Evolutionary conservation across 768 basidiomycete genomes (phyloP).

Genomic region (Psilocybe tampanensis): DNA sequence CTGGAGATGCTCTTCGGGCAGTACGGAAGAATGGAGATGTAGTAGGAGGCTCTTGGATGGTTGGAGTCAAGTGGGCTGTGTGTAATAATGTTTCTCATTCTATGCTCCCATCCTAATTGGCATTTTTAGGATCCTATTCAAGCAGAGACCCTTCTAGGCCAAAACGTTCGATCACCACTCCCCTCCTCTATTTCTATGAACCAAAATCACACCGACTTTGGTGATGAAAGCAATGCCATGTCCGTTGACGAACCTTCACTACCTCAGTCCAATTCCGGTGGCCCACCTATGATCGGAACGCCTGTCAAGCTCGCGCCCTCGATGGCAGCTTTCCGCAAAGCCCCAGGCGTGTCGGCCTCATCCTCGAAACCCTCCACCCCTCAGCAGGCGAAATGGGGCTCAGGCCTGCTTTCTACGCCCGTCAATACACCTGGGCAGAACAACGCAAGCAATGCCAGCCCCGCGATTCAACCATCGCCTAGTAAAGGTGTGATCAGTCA

Average conservation of each 20-base stretch:
- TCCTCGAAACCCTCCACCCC: constrained; percentile 31
- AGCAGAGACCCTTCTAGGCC: constrained; percentile 55
- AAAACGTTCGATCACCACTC: constrained; percentile 30
- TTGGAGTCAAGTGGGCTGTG: constrained; percentile 87
- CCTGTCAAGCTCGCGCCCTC: constrained; percentile 76
- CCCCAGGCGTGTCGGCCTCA: constrained; percentile 26
- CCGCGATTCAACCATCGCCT: constrained; percentile 33
- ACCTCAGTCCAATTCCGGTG: constrained; percentile 22
- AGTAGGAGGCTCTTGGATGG: constrained; percentile 76
- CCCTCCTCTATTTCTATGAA: constrained; percentile 20
- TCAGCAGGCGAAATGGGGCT: constrained; percentile 26
- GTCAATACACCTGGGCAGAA: constrained; percentile 20
- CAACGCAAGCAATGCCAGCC: constrained; percentile 12
- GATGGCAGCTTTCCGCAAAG: constrained; percentile 68
- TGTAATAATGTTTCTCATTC: constrained; percentile 25
- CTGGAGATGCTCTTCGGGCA: too few relatives aligned
- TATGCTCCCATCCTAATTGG: background rate
- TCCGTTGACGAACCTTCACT: constrained; percentile 42
- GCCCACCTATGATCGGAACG: constrained; percentile 62
- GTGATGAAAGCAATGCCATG: constrained; percentile 42
- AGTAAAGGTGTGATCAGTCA: constrained; percentile 69
- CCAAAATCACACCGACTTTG: constrained; percentile 18
- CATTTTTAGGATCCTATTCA: constrained; percentile 57
- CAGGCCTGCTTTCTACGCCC: constrained; percentile 15
- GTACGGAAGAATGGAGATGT: too few relatives aligned